Evolutionary conservation across 1,139 yeast species (phyloP), one percentile per base, ranked within the genome.

Genomic region (Diutina rugosa): DNA sequence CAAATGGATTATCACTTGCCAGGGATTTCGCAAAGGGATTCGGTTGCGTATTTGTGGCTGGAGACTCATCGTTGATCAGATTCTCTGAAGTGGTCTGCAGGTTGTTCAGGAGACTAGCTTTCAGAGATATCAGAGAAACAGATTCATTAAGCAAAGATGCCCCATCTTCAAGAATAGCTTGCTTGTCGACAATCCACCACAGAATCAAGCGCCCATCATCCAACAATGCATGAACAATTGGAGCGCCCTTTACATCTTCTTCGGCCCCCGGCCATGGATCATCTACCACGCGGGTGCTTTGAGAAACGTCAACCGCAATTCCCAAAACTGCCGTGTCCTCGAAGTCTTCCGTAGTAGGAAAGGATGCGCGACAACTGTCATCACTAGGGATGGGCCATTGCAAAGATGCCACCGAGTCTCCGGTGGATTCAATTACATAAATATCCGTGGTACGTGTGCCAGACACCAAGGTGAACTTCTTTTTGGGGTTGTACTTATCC

Each of bases 201-300:
- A 30, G 44, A 9, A 32, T 14, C 6, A 49, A 28, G 16, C 53
- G 53, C 7, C 53, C 53, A 32, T 49, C 53, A 30, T 49, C 53
- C 28, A 49, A 32, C 14, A 49, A 49, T 9, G 32, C 53, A 49
- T 49, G 45, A 16, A 49, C 8, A 18, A 49, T 16, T 7, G 53
- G 53, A 8, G 32, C 41, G 10, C 53, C 53, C 26, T 7, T 30
- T 6, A 49, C 28, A 2, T 30, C 41, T 2, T 30, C 44, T 30
- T 49, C 44, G 8, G 51, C 51, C 7, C 53, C 53, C 10, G 53
- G 53, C 53, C 53, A 49, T 4, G 53, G 53, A 8, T 49, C 35
- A 30, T 32, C 41, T 16, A 49, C 53, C 28, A 32, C 53, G n/a
- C 16, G 26, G 6, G 10, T 6, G 14, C 16, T n/a, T 18, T 49